Base-by-base conservation (phyloP, 2,329 filamentous ascomycete species). In the Aspergillus fijiensis region DNA sequence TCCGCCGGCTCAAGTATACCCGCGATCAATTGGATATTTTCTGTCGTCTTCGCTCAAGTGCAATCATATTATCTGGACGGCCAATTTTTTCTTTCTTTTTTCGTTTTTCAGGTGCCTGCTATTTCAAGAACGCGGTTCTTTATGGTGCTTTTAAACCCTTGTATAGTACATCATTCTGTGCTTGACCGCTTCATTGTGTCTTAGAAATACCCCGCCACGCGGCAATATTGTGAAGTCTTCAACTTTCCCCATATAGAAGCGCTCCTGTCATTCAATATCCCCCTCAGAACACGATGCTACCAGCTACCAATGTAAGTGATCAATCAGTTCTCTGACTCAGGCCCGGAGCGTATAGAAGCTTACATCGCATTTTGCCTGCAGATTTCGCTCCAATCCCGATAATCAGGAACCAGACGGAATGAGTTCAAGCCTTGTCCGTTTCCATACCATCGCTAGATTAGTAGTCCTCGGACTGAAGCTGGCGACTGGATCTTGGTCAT, bases 401-500 rank as follows among this genome's bases (percentile, higher is more conserved):
- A 51, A 47, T 27, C 31, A 42, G 55, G 47, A 49, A 49, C 10
- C 52, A 57, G 62, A 59, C 66, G 67, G 66, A 55, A 77, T 76
- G 74, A 70, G 73, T 74, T 65, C 67, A 60, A 57, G 58, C 62
- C 58, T 61, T 57, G 55, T 64, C 59, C 62, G 59, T 65, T 57
- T 63, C 62, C 63, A 65, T 60, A 65, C 62, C 61, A 61, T 61
- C 51, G 65, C 59, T 67, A 59, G 61, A 70, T 68, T 61, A 61
- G 59, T 67, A 65, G 66, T 70, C 65, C 66, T 64, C 66, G 65
- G 59, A 67, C 68, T 69, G 66, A 60, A 69, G 61, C 65, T 65
- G 63, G 67, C 63, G 63, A 62, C 62, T 68, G 59, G 60, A 64
- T 52, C 58, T 60, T 61, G 61, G 65, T 73, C 68, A 57, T 67